These are phyloP conservation scores for Podochytrium sp. DNA, from an alignment of 192 early-diverging fungal genomes.

Conservation along the genomic window DNA sequence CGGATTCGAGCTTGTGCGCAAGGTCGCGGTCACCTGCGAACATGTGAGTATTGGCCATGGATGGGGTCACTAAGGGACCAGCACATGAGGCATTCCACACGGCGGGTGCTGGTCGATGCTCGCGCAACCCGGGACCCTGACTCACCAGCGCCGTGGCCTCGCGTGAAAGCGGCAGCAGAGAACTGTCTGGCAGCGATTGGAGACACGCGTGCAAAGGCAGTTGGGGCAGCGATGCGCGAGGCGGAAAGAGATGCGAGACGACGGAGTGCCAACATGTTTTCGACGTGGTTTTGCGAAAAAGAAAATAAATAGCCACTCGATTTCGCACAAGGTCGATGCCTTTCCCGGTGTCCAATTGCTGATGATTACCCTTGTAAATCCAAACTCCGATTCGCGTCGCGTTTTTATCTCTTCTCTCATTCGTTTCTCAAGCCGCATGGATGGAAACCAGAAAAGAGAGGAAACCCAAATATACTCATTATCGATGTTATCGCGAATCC, in stretches of 20 bases:
- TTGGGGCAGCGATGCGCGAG: neutral
- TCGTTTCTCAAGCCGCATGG: no score
- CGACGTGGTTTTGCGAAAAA: neutral
- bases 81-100: no score
- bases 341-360: no score
- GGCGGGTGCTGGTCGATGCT: no score
- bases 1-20: constrained; percentile 70
- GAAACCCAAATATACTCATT: no score
- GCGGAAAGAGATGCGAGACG: neutral
- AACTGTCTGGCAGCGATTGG: neutral
- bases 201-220: neutral
- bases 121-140: neutral
- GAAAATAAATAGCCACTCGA: constrained; percentile 1
- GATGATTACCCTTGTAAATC: no score
- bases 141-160: constrained; percentile 18
- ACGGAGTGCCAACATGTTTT: neutral
- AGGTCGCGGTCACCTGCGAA: constrained; percentile 68
- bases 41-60: no score
- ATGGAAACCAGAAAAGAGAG: no score
- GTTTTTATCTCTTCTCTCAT: no score
- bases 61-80: no score
- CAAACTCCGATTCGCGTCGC: no score
- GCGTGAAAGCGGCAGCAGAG: constrained; percentile 8
- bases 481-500: no score
- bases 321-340: neutral